Conservation (phyloP, 2,329 filamentous ascomycete species). For the Aphanocladium album region DNA sequence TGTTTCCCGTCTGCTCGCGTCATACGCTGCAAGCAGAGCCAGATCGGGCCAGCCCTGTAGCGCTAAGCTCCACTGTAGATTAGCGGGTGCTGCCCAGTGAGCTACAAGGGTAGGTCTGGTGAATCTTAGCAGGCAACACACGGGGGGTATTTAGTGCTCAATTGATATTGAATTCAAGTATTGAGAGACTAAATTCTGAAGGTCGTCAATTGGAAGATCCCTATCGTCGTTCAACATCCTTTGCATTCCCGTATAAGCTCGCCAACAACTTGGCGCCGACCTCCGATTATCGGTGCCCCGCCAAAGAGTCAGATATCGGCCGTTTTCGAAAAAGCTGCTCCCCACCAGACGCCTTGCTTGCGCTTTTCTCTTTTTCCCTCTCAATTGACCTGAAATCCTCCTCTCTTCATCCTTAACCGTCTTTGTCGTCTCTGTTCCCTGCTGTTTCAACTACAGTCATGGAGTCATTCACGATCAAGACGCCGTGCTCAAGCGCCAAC, state of each 20-base stretch:
- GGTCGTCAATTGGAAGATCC: too few relatives aligned
- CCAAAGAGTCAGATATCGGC: conserved; percentile 5
- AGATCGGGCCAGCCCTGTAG: neutral
- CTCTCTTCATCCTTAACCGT: neutral
- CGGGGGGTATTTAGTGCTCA: too few relatives aligned
- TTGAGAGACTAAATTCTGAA: too few relatives aligned
- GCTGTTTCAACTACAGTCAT: conserved; percentile 24
- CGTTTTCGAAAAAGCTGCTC: neutral
- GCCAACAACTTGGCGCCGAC: too few relatives aligned
- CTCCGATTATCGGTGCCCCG: conserved; percentile 14
- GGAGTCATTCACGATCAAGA: conserved; percentile 67
- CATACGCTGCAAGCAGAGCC: too few relatives aligned
- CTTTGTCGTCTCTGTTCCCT: neutral
- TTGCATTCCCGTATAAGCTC: too few relatives aligned
- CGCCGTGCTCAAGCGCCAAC: conserved; percentile 94
- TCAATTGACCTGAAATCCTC: neutral
- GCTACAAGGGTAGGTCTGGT: too few relatives aligned
- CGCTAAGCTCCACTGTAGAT: neutral
- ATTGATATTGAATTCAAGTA: neutral
- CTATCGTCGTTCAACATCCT: too few relatives aligned
- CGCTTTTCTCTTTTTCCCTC: neutral
- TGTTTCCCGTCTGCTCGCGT: too few relatives aligned
- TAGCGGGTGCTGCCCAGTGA: neutral
- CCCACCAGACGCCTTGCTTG: neutral
- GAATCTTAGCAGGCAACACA: too few relatives aligned